A percentile compares a stretch with the other conserved stretches of the same genome.
These are phyloP conservation scores for Dactylorhiza incarnata DNA, from an alignment of 106 monocot species.

Conservation along the genomic window DNA sequence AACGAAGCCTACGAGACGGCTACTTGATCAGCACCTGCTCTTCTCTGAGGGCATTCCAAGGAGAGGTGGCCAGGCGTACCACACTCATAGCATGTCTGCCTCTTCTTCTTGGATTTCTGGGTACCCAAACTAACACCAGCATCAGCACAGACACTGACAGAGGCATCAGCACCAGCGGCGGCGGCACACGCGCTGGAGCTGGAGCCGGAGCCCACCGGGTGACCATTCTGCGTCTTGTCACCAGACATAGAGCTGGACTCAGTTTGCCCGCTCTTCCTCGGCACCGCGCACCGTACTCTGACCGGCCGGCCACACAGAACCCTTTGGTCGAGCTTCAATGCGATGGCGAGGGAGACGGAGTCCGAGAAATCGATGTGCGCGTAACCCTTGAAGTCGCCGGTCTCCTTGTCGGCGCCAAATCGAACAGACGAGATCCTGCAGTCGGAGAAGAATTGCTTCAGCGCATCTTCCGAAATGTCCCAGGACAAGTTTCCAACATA, in stretches of 20 bases:
- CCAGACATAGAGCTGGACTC: not conserved
- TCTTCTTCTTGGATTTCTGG: slow-evolving; percentile 43
- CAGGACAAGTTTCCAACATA: slow-evolving; percentile 84
- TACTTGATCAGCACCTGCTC: not conserved
- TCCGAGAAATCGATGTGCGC: slow-evolving; percentile 88
- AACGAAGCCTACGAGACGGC: too few relatives aligned
- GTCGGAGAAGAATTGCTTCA: slow-evolving; percentile 54
- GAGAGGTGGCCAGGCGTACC: slow-evolving; percentile 77
- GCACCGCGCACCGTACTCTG: slow-evolving; percentile 74
- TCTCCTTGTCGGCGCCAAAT: slow-evolving; percentile 75
- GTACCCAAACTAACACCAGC: too few relatives aligned
- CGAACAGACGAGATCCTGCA: slow-evolving; percentile 65
- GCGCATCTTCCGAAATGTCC: slow-evolving; percentile 84
- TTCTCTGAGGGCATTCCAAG: slow-evolving; percentile 52
- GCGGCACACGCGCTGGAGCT: not conserved
- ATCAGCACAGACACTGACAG: too few relatives aligned
- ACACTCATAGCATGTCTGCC: slow-evolving; percentile 71
- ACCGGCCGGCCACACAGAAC: slow-evolving; percentile 65
- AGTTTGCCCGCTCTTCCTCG: slow-evolving; percentile 26
- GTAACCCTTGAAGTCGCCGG: slow-evolving; percentile 87
- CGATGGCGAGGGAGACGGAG: slow-evolving; percentile 39
- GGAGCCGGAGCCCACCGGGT: not conserved
- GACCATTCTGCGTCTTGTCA: not conserved
- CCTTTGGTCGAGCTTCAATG: slow-evolving; percentile 74
- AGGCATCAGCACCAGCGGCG: too few relatives aligned